Conservation (phyloP, 805 yeast species). For the Pichia gijzeniarum region DNA sequence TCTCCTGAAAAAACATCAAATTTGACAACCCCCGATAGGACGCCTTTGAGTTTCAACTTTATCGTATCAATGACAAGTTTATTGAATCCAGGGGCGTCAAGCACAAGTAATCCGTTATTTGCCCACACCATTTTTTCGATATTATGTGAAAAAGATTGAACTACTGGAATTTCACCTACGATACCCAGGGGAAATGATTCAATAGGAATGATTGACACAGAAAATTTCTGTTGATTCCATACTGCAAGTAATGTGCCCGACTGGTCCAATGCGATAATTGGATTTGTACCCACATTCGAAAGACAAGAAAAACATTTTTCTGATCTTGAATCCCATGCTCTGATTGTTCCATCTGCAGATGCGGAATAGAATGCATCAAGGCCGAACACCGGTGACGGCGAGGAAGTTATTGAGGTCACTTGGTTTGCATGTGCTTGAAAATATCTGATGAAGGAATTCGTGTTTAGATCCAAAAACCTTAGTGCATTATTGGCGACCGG, state of each 20-base stretch:
- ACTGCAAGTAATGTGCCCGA: constrained; percentile 77
- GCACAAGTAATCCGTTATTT: constrained; percentile 57
- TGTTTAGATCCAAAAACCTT: constrained; percentile 67
- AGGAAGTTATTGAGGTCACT: constrained; percentile 68
- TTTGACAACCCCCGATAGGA: constrained; percentile 42
- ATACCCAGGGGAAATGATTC: constrained; percentile 16
- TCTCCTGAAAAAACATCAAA: constrained; percentile 21
- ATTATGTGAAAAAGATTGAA: neutral
- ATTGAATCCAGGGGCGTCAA: constrained; percentile 44
- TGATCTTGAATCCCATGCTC: constrained; percentile 80
- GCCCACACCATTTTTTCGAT: constrained; percentile 30
- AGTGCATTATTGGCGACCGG: constrained; percentile 55
- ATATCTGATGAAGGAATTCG: constrained; percentile 75
- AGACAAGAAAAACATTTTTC: constrained; percentile 31
- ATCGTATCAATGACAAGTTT: constrained; percentile 43
- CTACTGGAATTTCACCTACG: constrained; percentile 35
- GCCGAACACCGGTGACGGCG: constrained; percentile 46
- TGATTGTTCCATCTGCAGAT: constrained; percentile 70
- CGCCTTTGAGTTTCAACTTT: constrained; percentile 16
- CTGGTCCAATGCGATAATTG: constrained; percentile 71
- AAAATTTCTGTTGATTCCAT: constrained; percentile 30
- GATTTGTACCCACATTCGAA: neutral
- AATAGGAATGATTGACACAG: constrained; percentile 18
- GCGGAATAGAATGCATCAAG: constrained; percentile 40
- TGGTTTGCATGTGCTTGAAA: constrained; percentile 80